Percentiles rank a stretch among this genome's conserved stretches.
Conservation (phyloP, 169 alveolate species). For the Eimeria mitis region DNA sequence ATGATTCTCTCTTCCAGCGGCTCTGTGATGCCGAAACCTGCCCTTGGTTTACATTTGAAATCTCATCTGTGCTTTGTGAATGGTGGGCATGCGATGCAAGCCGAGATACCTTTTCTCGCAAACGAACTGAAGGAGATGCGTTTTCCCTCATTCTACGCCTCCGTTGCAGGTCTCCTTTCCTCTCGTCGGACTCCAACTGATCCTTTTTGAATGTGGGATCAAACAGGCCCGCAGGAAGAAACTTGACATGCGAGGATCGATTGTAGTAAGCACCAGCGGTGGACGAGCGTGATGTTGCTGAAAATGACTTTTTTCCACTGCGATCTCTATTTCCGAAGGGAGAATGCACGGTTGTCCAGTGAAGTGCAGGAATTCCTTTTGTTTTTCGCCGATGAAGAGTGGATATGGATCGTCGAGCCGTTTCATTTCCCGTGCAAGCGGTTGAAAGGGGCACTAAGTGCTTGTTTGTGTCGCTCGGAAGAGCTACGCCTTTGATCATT, state of each 20-base stretch:
- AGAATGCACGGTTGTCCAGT: conserved; percentile 70
- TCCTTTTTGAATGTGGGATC: conserved; percentile 56
- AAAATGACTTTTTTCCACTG: conserved; percentile 42
- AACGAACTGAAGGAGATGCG: background rate
- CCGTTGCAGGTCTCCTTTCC: conserved; percentile 21
- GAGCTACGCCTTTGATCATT: background rate
- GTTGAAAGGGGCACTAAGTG: background rate
- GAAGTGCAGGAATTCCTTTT: conserved; percentile 54
- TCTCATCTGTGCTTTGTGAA: background rate
- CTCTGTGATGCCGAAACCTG: background rate
- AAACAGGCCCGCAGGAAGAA: conserved; percentile 14
- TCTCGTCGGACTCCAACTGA: conserved; percentile 51
- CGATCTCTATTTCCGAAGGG: conserved; percentile 38
- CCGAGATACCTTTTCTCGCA: background rate
- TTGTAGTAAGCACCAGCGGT: conserved; percentile 5
- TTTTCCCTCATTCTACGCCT: background rate
- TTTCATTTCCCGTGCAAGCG: background rate
- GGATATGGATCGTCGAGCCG: background rate
- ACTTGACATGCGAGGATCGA: background rate
- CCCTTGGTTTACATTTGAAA: background rate
- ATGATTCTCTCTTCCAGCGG: conserved; percentile 24
- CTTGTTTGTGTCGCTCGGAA: background rate
- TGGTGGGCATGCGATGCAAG: background rate
- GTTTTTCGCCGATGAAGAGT: conserved; percentile 1
- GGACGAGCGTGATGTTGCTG: conserved; percentile 1